Percentiles rank a stretch among this genome's conserved stretches.
Conservation (phyloP, 2,329 filamentous ascomycete species). For the Calcarisporium arbuscula region DNA sequence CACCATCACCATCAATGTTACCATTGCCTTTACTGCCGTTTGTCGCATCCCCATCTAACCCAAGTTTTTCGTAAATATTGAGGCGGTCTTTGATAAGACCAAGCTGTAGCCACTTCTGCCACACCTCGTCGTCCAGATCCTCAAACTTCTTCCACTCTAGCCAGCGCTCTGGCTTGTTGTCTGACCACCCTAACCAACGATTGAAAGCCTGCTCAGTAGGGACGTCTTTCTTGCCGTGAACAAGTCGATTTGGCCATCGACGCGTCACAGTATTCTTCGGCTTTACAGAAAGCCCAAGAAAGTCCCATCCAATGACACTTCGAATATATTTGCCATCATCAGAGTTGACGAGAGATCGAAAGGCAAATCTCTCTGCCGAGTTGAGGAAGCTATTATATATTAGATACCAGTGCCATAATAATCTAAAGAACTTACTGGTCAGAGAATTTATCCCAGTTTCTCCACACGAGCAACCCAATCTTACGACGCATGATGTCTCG, state of each 20-base stretch:
- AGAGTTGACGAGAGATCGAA: neutral
- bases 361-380: constrained; percentile 4
- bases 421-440: constrained; percentile 8
- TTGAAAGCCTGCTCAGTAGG: constrained; percentile 14
- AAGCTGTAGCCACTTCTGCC: constrained; percentile 1
- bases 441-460: constrained; percentile 19
- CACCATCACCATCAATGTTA: too few species aligned
- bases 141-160: constrained; percentile 19
- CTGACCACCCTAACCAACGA: constrained; percentile 17
- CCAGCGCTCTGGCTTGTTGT: constrained; percentile 15
- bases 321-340: neutral
- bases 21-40: too few species aligned
- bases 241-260: constrained; percentile 17
- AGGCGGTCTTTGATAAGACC: too few species aligned
- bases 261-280: constrained; percentile 14
- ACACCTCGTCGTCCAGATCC: constrained; percentile 6
- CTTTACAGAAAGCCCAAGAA: constrained; percentile 13
- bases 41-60: neutral
- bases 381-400: constrained; percentile 7
- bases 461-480: constrained; percentile 16
- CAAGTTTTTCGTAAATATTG: constrained; percentile 1
- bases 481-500: constrained; percentile 10
- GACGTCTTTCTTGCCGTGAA: constrained; percentile 6
- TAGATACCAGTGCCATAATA: neutral
- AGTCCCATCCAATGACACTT: constrained; percentile 11